These are phyloP conservation scores for Elaphomyces granulatus DNA, from an alignment of 495 filamentous ascomycete species.

Conservation along the genomic window DNA sequence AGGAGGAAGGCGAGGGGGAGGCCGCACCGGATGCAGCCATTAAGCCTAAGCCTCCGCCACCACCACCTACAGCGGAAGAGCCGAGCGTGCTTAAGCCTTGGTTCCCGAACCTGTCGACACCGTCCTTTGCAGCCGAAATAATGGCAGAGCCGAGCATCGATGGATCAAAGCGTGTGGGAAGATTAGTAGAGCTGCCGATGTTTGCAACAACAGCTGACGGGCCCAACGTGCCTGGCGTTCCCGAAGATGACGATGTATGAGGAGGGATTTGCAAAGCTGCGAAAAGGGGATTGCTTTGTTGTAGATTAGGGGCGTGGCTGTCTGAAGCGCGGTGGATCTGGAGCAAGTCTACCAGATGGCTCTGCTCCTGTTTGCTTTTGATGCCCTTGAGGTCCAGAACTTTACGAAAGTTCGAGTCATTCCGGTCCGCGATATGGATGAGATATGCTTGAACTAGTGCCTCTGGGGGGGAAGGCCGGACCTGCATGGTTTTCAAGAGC, in stretches of 20 bases:
- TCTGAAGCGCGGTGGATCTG: slow-evolving; percentile 57
- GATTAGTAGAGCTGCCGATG: slow-evolving; percentile 28
- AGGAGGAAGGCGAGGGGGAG: slow-evolving; percentile 3
- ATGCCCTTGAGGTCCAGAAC: slow-evolving; percentile 90
- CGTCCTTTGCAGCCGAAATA: slow-evolving; percentile 78
- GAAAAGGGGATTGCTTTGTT: slow-evolving; percentile 31
- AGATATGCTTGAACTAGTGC: slow-evolving; percentile 94
- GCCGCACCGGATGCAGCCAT: slow-evolving; percentile 18
- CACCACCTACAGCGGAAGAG: slow-evolving; percentile 7
- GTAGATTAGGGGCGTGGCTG: slow-evolving; percentile 33
- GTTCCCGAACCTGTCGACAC: slow-evolving; percentile 73
- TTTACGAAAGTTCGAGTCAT: slow-evolving; percentile 90
- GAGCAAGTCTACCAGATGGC: slow-evolving; percentile 76
- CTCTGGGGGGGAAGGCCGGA: slow-evolving; percentile 78
- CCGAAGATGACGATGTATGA: slow-evolving; percentile 25
- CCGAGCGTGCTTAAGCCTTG: slow-evolving; percentile 26
- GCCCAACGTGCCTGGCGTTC: slow-evolving; percentile 17
- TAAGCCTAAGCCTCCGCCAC: not conserved
- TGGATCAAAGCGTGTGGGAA: slow-evolving; percentile 55
- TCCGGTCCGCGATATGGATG: slow-evolving; percentile 80
- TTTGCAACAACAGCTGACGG: slow-evolving; percentile 20
- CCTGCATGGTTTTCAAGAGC: slow-evolving; percentile 91
- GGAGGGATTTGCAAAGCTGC: slow-evolving; percentile 20
- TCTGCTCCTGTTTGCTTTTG: slow-evolving; percentile 61
- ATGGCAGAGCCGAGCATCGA: slow-evolving; percentile 51